Percentiles rank a stretch among this genome's conserved stretches.
Evolutionary conservation across 2,329 filamentous ascomycete species (phyloP).

Genomic region (Colletotrichum sp.): DNA sequence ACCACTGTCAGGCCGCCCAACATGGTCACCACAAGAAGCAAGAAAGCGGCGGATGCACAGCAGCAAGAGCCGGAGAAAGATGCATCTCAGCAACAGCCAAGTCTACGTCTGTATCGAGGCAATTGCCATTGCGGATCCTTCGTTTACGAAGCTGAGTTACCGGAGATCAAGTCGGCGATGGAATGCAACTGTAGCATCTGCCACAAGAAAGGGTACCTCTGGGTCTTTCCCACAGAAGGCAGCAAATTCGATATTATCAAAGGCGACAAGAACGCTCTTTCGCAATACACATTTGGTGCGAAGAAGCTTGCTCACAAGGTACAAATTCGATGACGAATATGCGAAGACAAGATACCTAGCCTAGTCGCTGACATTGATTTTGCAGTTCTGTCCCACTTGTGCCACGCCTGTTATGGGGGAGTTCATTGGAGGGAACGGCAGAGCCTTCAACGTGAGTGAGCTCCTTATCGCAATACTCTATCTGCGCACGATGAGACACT

Average conservation of each 20-base stretch:
- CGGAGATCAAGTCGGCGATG: conserved; percentile 59
- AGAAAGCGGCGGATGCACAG: not conserved
- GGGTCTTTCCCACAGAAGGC: conserved; percentile 32
- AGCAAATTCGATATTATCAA: conserved; percentile 47
- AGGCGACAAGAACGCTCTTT: conserved; percentile 44
- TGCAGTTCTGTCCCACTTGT: conserved; percentile 57
- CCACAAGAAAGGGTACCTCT: conserved; percentile 51
- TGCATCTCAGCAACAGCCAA: not conserved
- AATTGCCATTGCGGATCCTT: conserved; percentile 63
- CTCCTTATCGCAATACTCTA: no score
- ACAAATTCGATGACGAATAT: not conserved
- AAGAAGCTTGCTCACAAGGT: conserved; percentile 48
- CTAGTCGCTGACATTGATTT: not conserved
- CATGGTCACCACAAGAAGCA: not conserved
- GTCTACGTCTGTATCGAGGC: conserved; percentile 45
- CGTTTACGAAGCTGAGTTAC: conserved; percentile 54
- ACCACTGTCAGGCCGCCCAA: not conserved
- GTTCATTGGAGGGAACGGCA: conserved; percentile 27
- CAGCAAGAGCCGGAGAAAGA: not conserved
- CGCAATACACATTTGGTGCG: conserved; percentile 47
- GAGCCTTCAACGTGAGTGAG: conserved; percentile 46
- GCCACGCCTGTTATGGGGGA: conserved; percentile 45
- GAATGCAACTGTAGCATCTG: conserved; percentile 75
- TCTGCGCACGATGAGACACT: not conserved
- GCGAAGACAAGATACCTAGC: not conserved